phyloP scores from a whole-genome alignment of 106 monocot genomes.

The Iris macrosiphon region DNA sequence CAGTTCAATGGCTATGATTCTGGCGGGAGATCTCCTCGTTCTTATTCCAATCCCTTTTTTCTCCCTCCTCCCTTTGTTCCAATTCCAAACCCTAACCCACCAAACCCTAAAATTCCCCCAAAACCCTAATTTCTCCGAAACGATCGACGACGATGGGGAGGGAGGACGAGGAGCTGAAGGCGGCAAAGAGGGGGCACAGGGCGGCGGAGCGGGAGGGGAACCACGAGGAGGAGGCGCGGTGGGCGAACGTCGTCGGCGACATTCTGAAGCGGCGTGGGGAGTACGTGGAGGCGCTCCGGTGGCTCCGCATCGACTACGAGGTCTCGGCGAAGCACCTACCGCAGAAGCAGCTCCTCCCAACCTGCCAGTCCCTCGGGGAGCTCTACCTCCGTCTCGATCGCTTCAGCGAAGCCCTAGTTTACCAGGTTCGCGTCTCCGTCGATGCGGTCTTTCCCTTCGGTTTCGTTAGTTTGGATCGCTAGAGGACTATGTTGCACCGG shows the following conservation, averaged over 20 bases:
- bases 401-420: conserved; percentile 57
- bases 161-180: conserved; percentile 58
- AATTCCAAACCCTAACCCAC: conserved; percentile 1
- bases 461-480: neutral
- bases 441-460: neutral
- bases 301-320: conserved; percentile 85
- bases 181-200: conserved; percentile 54
- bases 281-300: conserved; percentile 81
- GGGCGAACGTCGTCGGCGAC: conserved; percentile 86
- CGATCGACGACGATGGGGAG: conserved; percentile 13
- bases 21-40: conserved; percentile 6
- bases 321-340: conserved; percentile 71
- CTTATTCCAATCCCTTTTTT: too few species aligned
- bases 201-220: conserved; percentile 64
- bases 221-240: conserved; percentile 75
- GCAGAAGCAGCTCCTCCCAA: conserved; percentile 83
- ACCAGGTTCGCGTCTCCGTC: conserved; percentile 80
- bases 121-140: conserved; percentile 2
- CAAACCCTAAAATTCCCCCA: conserved; percentile 1
- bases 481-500: too few species aligned
- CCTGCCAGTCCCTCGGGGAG: conserved; percentile 92
- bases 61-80: neutral
- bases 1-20: too few species aligned
- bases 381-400: conserved; percentile 66
- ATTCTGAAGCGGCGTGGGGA: conserved; percentile 70